Evolutionary conservation across 495 filamentous ascomycete species (phyloP).

Genomic region (Mytilinidion resinicola): DNA sequence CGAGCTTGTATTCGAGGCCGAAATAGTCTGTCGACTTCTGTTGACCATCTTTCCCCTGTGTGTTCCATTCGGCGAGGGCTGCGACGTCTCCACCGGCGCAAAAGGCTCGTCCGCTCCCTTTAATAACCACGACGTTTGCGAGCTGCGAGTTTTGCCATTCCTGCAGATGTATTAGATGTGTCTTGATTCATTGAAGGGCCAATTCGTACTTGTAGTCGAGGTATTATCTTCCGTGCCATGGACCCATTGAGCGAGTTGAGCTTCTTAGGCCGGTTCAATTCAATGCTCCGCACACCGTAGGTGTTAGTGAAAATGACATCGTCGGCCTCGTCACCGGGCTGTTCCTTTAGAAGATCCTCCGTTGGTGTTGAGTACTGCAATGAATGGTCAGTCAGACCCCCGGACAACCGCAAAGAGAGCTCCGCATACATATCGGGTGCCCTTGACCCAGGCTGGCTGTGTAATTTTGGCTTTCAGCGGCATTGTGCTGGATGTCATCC

Average conservation of each 20-base stretch:
- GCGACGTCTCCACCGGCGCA: constrained; percentile 91
- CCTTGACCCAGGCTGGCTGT: constrained; percentile 50
- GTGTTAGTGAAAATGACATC: constrained; percentile 87
- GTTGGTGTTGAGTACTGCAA: constrained; percentile 28
- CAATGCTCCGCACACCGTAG: constrained; percentile 85
- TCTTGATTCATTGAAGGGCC: background rate
- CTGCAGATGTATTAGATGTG: constrained; percentile 28
- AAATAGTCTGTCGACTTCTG: constrained; percentile 75
- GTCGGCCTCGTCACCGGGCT: constrained; percentile 62
- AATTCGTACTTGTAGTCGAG: constrained; percentile 47
- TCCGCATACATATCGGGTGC: constrained; percentile 43
- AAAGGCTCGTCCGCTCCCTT: constrained; percentile 78
- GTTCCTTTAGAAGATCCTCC: constrained; percentile 22
- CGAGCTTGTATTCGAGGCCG: constrained; percentile 82
- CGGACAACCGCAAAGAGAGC: background rate
- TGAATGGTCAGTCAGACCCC: background rate
- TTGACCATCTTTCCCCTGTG: constrained; percentile 58
- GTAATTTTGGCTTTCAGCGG: constrained; percentile 80
- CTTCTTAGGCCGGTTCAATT: constrained; percentile 88
- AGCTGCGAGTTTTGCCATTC: constrained; percentile 93
- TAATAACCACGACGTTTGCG: constrained; percentile 87
- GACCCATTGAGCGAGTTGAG: constrained; percentile 86
- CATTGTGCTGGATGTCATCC: constrained; percentile 49
- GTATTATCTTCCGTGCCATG: constrained; percentile 88
- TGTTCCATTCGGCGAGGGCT: constrained; percentile 66